These are phyloP conservation scores for Fusarium sp. DNA, from an alignment of 2,329 filamentous ascomycete genomes.

Conservation along the genomic window DNA sequence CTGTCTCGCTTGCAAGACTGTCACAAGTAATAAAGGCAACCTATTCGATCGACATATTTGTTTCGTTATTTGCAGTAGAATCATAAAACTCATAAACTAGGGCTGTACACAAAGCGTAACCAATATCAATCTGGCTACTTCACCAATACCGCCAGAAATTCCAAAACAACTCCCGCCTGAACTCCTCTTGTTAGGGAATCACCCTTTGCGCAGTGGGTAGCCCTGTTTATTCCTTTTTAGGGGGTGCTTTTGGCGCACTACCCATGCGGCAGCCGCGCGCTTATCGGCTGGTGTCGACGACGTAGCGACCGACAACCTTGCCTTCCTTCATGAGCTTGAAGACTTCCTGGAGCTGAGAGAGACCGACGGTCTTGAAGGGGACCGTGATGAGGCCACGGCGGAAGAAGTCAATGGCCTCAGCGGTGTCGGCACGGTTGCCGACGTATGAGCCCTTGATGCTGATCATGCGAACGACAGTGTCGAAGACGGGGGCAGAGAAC, in stretches of 20 bases:
- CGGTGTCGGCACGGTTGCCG: slow-evolving; percentile 86
- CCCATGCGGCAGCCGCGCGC: slow-evolving; percentile 34
- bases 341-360: slow-evolving; percentile 82
- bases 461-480: slow-evolving; percentile 89
- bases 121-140: slow-evolving; percentile 37
- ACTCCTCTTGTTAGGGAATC: slow-evolving; percentile 42
- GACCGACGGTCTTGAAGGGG: slow-evolving; percentile 84
- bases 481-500: slow-evolving; percentile 86
- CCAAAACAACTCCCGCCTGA: slow-evolving; percentile 43
- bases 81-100: slow-evolving; percentile 42
- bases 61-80: slow-evolving; percentile 41
- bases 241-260: slow-evolving; percentile 19
- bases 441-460: slow-evolving; percentile 93
- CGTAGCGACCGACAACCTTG: slow-evolving; percentile 80
- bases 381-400: slow-evolving; percentile 82
- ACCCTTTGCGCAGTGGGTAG: slow-evolving; percentile 36
- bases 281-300: slow-evolving; percentile 76
- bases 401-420: slow-evolving; percentile 93
- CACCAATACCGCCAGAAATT: slow-evolving; percentile 40
- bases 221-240: slow-evolving; percentile 28
- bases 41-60: slow-evolving; percentile 31
- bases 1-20: not conserved
- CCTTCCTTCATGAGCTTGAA: slow-evolving; percentile 77
- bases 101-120: slow-evolving; percentile 37
- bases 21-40: not conserved